Percentiles rank a stretch among this genome's conserved stretches.
Evolutionary conservation across 257 asterid species (phyloP).

Genomic region (Osmanthus fragrans): DNA sequence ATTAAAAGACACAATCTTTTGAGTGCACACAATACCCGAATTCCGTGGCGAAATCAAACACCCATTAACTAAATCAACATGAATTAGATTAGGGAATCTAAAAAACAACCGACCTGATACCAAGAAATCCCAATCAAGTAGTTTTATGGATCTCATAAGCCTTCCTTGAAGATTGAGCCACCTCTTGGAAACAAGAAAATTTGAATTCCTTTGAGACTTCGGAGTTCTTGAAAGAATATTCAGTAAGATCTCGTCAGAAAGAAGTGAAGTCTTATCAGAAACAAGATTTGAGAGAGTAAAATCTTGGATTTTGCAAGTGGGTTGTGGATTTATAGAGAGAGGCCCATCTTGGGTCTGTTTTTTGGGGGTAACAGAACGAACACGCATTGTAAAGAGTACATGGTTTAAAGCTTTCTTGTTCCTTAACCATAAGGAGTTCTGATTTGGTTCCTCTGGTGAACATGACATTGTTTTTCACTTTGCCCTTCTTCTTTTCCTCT

Average conservation of each 20-base stretch:
- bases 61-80: conserved; percentile 59
- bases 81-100: conserved; percentile 74
- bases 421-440: conserved; percentile 48
- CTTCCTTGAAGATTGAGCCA: conserved; percentile 91
- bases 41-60: conserved; percentile 45
- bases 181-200: conserved; percentile 64
- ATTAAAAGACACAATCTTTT: conserved; percentile 40
- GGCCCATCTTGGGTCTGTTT: conserved; percentile 8
- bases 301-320: conserved; percentile 40
- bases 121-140: conserved; percentile 81
- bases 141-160: conserved; percentile 65
- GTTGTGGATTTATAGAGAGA: conserved; percentile 9
- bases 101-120: conserved; percentile 60
- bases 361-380: conserved; percentile 41
- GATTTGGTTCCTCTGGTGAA: conserved; percentile 51
- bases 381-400: conserved; percentile 61
- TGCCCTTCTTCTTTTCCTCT: conserved; percentile 1
- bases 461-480: conserved; percentile 38
- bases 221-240: conserved; percentile 63
- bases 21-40: conserved; percentile 46
- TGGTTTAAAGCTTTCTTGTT: conserved; percentile 64
- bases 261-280: conserved; percentile 61
- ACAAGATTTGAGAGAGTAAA: conserved; percentile 39
- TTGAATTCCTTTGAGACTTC: conserved; percentile 53
- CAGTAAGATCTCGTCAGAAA: conserved; percentile 70